Evolutionary conservation across 192 early-diverging fungal species (phyloP).

Genomic region (Obelidium mucronatum): DNA sequence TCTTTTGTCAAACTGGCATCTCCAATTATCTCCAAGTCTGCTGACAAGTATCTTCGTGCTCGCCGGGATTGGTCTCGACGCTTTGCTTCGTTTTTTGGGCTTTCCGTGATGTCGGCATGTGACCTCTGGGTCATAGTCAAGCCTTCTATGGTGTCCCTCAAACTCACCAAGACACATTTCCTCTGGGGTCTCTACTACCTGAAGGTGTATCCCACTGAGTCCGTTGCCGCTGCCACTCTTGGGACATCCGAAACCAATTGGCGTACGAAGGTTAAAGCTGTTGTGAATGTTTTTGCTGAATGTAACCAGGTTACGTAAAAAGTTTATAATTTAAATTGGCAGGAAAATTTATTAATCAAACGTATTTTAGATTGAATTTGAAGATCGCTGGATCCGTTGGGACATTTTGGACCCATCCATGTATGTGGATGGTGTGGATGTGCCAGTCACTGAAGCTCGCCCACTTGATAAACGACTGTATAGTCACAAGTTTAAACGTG

Average conservation of each 20-base stretch:
- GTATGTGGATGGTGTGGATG: conserved; percentile 5
- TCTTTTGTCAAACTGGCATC: no score
- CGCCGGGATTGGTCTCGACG: not conserved
- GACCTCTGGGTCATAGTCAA: not conserved
- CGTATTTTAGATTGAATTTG: not conserved
- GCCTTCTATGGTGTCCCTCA: not conserved
- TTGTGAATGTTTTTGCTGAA: conserved; percentile 2
- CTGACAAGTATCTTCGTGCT: no score
- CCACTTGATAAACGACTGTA: not conserved
- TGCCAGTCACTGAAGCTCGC: not conserved
- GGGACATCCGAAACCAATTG: no score
- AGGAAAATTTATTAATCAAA: not conserved
- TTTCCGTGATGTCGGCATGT: no score
- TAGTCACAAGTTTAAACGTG: conserved; percentile 3
- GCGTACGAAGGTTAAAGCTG: not conserved
- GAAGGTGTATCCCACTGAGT: not conserved
- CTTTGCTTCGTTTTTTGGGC: no score
- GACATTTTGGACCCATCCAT: not conserved
- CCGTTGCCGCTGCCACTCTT: not conserved
- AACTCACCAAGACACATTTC: not conserved
- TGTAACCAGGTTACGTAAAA: no score
- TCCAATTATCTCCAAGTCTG: no score
- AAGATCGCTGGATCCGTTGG: not conserved
- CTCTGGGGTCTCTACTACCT: not conserved
- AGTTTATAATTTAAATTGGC: not conserved